Evolutionary conservation across 2,329 filamentous ascomycete genomes (phyloP).

Genomic region (Neofusicoccum cordaticola): DNA sequence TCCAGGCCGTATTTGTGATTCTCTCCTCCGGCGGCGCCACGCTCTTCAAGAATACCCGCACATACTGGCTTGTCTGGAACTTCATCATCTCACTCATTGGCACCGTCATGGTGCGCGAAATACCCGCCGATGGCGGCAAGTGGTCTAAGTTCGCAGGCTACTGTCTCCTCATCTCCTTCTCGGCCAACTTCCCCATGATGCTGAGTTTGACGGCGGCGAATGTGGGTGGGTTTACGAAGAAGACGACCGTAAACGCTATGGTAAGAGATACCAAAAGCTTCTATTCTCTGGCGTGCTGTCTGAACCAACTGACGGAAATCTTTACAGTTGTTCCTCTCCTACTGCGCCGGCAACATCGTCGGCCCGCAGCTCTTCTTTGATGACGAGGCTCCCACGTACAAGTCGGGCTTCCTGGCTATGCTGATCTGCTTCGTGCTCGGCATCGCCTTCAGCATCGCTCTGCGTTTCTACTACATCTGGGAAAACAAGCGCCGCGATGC

Average conservation of each 20-base stretch:
- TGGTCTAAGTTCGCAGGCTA: conserved; percentile 29
- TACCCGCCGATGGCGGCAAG: conserved; percentile 16
- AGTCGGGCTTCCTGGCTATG: conserved; percentile 4
- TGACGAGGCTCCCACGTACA: conserved; percentile 1
- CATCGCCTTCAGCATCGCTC: conserved; percentile 13
- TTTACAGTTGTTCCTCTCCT: not conserved
- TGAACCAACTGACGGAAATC: too few relatives aligned
- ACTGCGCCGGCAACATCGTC: conserved; percentile 10
- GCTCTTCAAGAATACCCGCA: conserved; percentile 17
- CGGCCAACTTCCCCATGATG: conserved; percentile 28
- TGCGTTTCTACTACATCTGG: conserved; percentile 20
- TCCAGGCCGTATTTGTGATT: conserved; percentile 18
- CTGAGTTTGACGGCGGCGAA: conserved; percentile 26
- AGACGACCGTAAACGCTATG: conserved; percentile 24
- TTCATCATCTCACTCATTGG: conserved; percentile 24
- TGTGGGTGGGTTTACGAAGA: conserved; percentile 31
- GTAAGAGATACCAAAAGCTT: not conserved
- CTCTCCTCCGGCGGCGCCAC: conserved; percentile 13
- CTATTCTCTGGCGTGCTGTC: too few relatives aligned
- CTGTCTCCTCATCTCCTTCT: conserved; percentile 28
- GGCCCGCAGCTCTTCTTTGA: conserved; percentile 15
- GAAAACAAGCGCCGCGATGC: conserved; percentile 20
- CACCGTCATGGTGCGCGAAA: conserved; percentile 26
- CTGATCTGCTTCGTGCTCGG: conserved; percentile 17
- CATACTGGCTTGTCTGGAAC: conserved; percentile 22